These are phyloP conservation scores for Penicillium macrosclerotiorum DNA, from an alignment of 495 filamentous ascomycete species.

Conservation along the genomic window DNA sequence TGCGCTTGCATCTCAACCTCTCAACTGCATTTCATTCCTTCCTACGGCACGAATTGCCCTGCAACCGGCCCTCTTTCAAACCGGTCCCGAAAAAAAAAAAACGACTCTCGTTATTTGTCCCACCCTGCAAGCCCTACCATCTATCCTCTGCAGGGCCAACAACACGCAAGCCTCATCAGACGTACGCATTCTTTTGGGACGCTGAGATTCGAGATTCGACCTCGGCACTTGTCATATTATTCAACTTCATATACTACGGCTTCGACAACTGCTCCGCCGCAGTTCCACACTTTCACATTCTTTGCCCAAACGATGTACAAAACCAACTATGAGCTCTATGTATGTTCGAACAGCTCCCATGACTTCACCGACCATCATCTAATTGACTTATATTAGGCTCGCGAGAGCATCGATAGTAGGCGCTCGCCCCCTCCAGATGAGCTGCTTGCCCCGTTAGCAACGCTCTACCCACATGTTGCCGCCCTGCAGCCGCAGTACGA, in stretches of 20 bases:
- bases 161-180: no score
- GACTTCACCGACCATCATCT: not conserved
- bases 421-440: constrained; percentile 31
- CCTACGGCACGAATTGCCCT: not conserved
- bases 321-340: constrained; percentile 46
- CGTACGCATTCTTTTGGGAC: no score
- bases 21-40: constrained; percentile 4
- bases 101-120: not conserved
- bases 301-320: constrained; percentile 39
- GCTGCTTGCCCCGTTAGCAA: constrained; percentile 37
- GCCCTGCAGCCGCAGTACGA: constrained; percentile 39
- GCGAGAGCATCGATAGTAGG: constrained; percentile 27
- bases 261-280: not conserved
- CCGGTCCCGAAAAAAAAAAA: no score
- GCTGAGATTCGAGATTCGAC: no score
- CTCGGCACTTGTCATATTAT: no score
- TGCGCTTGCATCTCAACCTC: constrained; percentile 10
- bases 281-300: not conserved
- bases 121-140: not conserved
- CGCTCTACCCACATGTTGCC: constrained; percentile 41
- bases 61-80: constrained; percentile 1
- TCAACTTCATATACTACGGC: no score
- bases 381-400: no score
- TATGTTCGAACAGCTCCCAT: constrained; percentile 19
- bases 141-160: no score